Conservation (phyloP, 805 yeast species). For the Sugiyamaella floridensis region DNA sequence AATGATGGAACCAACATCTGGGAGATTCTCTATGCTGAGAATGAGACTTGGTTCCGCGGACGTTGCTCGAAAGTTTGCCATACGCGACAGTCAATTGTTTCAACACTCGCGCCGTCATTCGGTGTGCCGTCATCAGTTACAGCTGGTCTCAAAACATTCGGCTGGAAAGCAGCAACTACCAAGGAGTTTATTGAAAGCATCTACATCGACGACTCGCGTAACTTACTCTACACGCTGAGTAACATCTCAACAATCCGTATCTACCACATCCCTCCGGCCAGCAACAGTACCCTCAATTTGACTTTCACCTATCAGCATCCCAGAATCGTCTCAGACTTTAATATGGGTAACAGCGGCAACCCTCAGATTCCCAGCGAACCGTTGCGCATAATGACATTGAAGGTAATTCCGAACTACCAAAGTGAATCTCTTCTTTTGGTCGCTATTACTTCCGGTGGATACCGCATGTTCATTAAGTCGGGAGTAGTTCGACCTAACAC, state of each 20-base stretch:
- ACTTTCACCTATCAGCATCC: conserved; percentile 27
- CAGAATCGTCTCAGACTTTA: conserved; percentile 25
- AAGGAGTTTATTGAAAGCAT: conserved; percentile 60
- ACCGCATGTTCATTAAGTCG: conserved; percentile 8
- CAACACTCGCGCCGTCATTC: conserved; percentile 18
- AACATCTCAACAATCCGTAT: conserved; percentile 76
- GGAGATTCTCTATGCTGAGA: conserved; percentile 77
- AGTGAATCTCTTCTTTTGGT: conserved; percentile 4
- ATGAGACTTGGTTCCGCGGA: conserved; percentile 81
- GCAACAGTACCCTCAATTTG: conserved; percentile 16
- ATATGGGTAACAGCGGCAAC: conserved; percentile 18
- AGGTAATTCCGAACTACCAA: conserved; percentile 6
- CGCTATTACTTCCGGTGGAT: conserved; percentile 12
- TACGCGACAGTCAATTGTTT: conserved; percentile 56
- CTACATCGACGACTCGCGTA: conserved; percentile 69
- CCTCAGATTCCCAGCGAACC: conserved; percentile 3
- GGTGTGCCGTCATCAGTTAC: conserved; percentile 1
- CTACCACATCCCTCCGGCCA: conserved; percentile 44
- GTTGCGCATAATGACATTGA: conserved; percentile 13
- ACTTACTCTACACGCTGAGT: conserved; percentile 72
- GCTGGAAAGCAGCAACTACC: conserved; percentile 13
- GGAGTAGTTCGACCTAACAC: conserved; percentile 2
- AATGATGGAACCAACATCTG: conserved; percentile 72
- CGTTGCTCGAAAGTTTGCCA: conserved; percentile 78
- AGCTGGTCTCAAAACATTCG: neutral